These are phyloP conservation scores for Melocanna baccifera DNA, from an alignment of 176 grass and related monocot genomes.

Conservation along the genomic window DNA sequence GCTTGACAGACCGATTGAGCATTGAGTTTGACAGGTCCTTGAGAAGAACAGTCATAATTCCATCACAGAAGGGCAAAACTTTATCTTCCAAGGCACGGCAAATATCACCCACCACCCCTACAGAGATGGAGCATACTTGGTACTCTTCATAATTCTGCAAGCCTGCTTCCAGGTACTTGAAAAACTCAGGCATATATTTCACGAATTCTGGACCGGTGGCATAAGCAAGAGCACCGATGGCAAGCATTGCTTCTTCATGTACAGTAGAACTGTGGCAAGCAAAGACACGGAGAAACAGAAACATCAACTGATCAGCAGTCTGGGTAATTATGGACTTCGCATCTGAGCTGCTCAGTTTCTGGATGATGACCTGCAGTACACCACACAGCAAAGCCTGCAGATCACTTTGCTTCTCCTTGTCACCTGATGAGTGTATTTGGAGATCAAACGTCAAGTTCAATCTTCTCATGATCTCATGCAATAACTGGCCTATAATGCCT, in stretches of 20 bases:
- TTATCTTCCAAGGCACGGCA: constrained; percentile 82
- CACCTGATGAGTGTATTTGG: constrained; percentile 58
- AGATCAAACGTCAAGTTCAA: constrained; percentile 70
- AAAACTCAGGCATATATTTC: constrained; percentile 84
- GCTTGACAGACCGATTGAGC: constrained; percentile 80
- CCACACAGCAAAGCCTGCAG: constrained; percentile 84
- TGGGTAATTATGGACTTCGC: constrained; percentile 66
- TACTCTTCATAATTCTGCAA: constrained; percentile 88
- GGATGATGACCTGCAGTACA: constrained; percentile 85
- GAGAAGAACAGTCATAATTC: constrained; percentile 83
- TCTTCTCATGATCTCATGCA: constrained; percentile 74
- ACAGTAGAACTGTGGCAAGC: constrained; percentile 75
- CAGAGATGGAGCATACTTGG: constrained; percentile 84
- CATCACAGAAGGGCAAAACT: constrained; percentile 78
- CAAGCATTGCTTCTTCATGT: constrained; percentile 96
- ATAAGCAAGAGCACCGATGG: constrained; percentile 86
- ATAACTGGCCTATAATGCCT: constrained; percentile 49
- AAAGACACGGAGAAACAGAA: constrained; percentile 75
- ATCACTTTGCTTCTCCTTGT: constrained; percentile 73
- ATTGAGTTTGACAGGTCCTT: constrained; percentile 78
- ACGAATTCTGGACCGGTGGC: constrained; percentile 77
- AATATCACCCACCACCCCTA: constrained; percentile 87
- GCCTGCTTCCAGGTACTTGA: constrained; percentile 75
- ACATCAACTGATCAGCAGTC: constrained; percentile 76
- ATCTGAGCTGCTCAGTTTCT: constrained; percentile 75